A percentile compares a stretch with the other conserved stretches of the same genome.
Conservation (phyloP, 2,329 filamentous ascomycete genomes). For the Keithomyces neogunnii region DNA sequence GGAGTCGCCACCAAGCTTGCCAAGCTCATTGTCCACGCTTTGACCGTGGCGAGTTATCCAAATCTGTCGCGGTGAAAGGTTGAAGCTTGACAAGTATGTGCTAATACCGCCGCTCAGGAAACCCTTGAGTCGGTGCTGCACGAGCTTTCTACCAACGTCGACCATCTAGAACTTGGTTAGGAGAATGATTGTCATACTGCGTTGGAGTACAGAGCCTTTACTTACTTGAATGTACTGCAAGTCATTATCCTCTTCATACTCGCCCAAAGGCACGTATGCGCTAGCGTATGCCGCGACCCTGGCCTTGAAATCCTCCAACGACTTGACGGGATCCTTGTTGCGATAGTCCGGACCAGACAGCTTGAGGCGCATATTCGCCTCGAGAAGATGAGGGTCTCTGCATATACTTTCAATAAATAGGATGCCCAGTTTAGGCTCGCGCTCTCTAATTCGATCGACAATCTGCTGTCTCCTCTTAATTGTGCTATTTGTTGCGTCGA, state of each 20-base stretch:
- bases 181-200: not conserved
- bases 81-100: slow-evolving; percentile 94
- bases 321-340: slow-evolving; percentile 79
- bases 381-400: slow-evolving; percentile 71
- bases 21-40: slow-evolving; percentile 76
- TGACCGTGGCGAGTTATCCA: slow-evolving; percentile 97
- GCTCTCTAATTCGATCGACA: slow-evolving; percentile 71
- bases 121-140: slow-evolving; percentile 82
- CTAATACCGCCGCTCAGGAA: slow-evolving; percentile 90
- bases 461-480: slow-evolving; percentile 74
- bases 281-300: slow-evolving; percentile 90
- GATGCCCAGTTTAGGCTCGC: slow-evolving; percentile 82
- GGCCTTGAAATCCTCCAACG: slow-evolving; percentile 84
- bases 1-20: slow-evolving; percentile 88
- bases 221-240: slow-evolving; percentile 82
- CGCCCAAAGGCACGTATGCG: slow-evolving; percentile 82
- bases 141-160: slow-evolving; percentile 89
- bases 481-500: slow-evolving; percentile 97
- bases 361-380: slow-evolving; percentile 96
- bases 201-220: not conserved
- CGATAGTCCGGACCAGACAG: slow-evolving; percentile 93
- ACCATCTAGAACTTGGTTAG: slow-evolving; percentile 60
- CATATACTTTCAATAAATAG: slow-evolving; percentile 95
- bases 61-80: slow-evolving; percentile 88
- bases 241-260: slow-evolving; percentile 82